Conservation (phyloP, 2,329 filamentous ascomycete genomes). For the Fusarium sp. region DNA sequence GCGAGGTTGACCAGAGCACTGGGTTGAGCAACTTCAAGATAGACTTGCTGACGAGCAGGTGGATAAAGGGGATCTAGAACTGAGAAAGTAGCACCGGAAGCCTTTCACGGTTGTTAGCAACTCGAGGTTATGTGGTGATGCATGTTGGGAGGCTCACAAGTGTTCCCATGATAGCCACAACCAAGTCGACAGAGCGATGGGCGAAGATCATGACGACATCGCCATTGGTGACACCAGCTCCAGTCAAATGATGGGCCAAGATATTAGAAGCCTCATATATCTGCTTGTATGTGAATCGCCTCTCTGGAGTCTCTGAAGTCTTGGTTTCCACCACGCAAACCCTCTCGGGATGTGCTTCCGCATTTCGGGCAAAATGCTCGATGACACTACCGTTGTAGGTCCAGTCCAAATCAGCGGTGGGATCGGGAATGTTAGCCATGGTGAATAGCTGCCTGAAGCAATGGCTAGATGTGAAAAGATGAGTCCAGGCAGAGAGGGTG, state of each 20-base stretch:
- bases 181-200: conserved; percentile 77
- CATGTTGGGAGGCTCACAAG: conserved; percentile 14
- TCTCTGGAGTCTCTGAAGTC: conserved; percentile 64
- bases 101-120: conserved; percentile 43
- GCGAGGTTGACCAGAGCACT: conserved; percentile 79
- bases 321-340: conserved; percentile 66
- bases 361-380: conserved; percentile 77
- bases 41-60: conserved; percentile 61
- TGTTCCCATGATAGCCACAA: conserved; percentile 83
- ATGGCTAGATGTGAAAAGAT: conserved; percentile 4
- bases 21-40: conserved; percentile 83
- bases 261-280: conserved; percentile 89
- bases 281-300: conserved; percentile 85
- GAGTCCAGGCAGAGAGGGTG: conserved; percentile 1
- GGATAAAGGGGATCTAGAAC: conserved; percentile 49
- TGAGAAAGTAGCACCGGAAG: conserved; percentile 53
- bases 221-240: conserved; percentile 81
- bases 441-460: conserved; percentile 16
- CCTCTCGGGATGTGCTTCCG: conserved; percentile 75
- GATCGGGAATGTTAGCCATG: conserved; percentile 65
- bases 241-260: conserved; percentile 76
- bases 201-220: conserved; percentile 97
- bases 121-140: background rate
- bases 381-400: conserved; percentile 78
- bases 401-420: conserved; percentile 77